Evolutionary conservation across 2,329 filamentous ascomycete species (phyloP), one percentile per base, ranked within the genome.

Genomic region (Pleurostoma richardsiae): DNA sequence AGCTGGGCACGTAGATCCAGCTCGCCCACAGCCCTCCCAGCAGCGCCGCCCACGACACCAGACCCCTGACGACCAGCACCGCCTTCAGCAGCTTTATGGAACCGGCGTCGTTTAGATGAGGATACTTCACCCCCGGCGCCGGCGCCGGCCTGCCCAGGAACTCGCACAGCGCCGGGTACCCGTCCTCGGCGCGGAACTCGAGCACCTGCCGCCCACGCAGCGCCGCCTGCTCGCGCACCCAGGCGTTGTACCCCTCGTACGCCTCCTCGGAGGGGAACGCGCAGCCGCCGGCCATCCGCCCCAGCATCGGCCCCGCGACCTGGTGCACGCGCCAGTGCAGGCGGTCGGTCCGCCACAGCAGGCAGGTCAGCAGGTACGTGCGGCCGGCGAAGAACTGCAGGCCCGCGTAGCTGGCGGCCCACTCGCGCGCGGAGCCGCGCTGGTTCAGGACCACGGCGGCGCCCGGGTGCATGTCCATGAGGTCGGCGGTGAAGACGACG

Each of bases 91-190:
- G 29, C 27, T 29, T 39, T 36, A 50, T 43, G 26, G n/a, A 56
- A 3, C 52, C 55, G 6, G 55, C 51, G 47, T 65, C 61, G 10
- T 68, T 67, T 1, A 62, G 53, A 47, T 54, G 54, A 0, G 63
- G 65, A 36, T 67, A 68, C 36, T 56, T 47, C 47, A 44, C 27
- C 6, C 30, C 38, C 6, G 41, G 33, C 61, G 46, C 54, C 3
- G 71, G 71, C 31, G 69, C 56, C 0, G 64, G 57, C 46, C 65
- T 64, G 6, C 54, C 62, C 2, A 74, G 58, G 39, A 68, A 65
- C 26, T 60, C 47, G 43, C 70, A 73, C 7, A 73, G 58, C 6
- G 70, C 68, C n/a, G 42, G 57, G 67, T 68, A 73, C 4, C 70
- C 69, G 6, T 68, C 62, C 29, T 59, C 57, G 10, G 71, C 57